Percentiles rank a stretch among this genome's conserved stretches.
Conservation (phyloP, 2,329 filamentous ascomycete species). For the Cordyceps pruinosa region DNA sequence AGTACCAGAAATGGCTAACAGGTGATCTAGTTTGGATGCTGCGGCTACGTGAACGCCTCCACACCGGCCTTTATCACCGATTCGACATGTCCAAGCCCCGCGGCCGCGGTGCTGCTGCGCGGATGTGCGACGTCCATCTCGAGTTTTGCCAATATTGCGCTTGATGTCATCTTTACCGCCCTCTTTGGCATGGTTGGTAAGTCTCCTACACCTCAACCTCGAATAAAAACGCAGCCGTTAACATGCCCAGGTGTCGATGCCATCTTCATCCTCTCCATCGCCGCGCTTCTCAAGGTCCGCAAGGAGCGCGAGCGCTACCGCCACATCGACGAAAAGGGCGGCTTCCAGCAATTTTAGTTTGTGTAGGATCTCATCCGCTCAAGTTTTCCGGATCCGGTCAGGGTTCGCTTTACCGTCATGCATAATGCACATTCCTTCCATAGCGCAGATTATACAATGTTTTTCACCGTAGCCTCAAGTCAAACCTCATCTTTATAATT, state of each 20-base stretch:
- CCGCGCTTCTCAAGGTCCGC: slow-evolving; percentile 72
- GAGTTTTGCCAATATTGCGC: slow-evolving; percentile 60
- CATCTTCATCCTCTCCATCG: slow-evolving; percentile 61
- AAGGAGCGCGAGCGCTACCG: slow-evolving; percentile 73
- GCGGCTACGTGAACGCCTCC: slow-evolving; percentile 69
- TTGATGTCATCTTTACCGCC: slow-evolving; percentile 72
- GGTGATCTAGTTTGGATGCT: slow-evolving; percentile 62
- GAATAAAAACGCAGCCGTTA: not conserved
- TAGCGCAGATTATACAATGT: not conserved
- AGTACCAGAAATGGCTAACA: slow-evolving; percentile 14
- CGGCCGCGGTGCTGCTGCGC: slow-evolving; percentile 60
- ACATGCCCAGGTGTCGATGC: slow-evolving; percentile 48
- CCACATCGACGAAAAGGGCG: slow-evolving; percentile 74
- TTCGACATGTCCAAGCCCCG: slow-evolving; percentile 58
- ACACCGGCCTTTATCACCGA: slow-evolving; percentile 67
- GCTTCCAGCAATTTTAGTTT: slow-evolving; percentile 32
- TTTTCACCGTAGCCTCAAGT: not conserved
- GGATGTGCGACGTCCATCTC: slow-evolving; percentile 65
- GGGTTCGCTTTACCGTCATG: not conserved
- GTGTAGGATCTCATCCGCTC: not conserved
- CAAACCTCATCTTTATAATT: not conserved
- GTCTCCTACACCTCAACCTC: slow-evolving; percentile 16
- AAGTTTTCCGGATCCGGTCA: not conserved
- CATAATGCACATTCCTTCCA: not conserved
- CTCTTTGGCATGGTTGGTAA: slow-evolving; percentile 70